Evolutionary conservation across 805 yeast species (phyloP).

Genomic region (Ogataea methylovora): DNA sequence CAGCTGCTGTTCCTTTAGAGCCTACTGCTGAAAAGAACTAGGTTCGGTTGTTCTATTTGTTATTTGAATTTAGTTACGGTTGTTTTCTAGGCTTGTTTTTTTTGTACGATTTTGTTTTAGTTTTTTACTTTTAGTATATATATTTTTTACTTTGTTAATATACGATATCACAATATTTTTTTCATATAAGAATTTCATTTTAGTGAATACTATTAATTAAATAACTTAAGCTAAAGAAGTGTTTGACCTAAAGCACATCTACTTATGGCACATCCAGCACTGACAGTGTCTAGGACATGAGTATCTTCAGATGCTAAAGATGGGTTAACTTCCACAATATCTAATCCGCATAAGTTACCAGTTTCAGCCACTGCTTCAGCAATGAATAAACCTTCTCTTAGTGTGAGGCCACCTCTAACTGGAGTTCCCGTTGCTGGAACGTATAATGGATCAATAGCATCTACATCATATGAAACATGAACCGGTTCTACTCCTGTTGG

Average conservation of each 20-base stretch:
- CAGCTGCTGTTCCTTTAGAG: slow-evolving; percentile 18
- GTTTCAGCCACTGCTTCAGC: slow-evolving; percentile 90
- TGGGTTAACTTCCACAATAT: slow-evolving; percentile 92
- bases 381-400: slow-evolving; percentile 88
- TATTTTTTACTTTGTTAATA: neutral
- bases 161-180: neutral
- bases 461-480: slow-evolving; percentile 91
- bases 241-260: slow-evolving; percentile 95
- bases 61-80: too few species aligned
- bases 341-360: slow-evolving; percentile 82
- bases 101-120: neutral
- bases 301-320: slow-evolving; percentile 68
- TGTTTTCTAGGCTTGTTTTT: neutral
- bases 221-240: slow-evolving; percentile 36
- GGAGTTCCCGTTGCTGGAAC: slow-evolving; percentile 99
- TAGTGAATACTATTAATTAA: neutral
- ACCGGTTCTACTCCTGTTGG: slow-evolving; percentile 67
- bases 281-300: slow-evolving; percentile 76
- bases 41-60: too few species aligned
- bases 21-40: neutral
- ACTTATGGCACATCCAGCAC: slow-evolving; percentile 85
- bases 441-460: slow-evolving; percentile 88
- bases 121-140: neutral
- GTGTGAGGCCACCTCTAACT: slow-evolving; percentile 90
- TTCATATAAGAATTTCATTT: too few species aligned